Conservation (phyloP, 768 basidiomycete species). For the Boletus rubescentipes region DNA sequence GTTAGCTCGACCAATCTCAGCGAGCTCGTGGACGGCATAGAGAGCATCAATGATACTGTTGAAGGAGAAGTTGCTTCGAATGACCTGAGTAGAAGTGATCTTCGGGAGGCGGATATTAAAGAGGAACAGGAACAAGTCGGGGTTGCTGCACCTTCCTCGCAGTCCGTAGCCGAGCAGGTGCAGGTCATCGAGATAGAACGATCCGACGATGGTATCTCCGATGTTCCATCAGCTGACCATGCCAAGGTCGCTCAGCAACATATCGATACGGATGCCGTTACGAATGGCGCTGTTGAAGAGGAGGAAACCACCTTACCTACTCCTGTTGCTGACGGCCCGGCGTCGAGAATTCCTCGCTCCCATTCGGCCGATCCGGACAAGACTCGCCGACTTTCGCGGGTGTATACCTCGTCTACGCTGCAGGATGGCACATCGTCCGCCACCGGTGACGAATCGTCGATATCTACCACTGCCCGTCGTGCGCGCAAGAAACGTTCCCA, state of each 20-base stretch:
- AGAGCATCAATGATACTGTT: constrained; percentile 30
- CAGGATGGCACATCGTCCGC: constrained; percentile 55
- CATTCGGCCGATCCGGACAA: constrained; percentile 80
- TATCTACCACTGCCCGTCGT: constrained; percentile 52
- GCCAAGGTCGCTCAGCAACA: constrained; percentile 6
- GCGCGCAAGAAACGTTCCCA: constrained; percentile 55
- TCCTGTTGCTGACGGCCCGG: constrained; percentile 37
- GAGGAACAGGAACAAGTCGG: constrained; percentile 30
- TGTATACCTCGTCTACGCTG: constrained; percentile 53
- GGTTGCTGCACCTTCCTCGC: not conserved
- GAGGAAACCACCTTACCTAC: constrained; percentile 35
- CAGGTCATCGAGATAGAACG: constrained; percentile 23
- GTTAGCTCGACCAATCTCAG: constrained; percentile 33
- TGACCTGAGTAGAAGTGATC: constrained; percentile 14
- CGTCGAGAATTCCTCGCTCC: constrained; percentile 64
- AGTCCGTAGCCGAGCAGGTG: constrained; percentile 3
- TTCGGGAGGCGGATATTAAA: constrained; percentile 24
- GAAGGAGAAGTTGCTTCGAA: constrained; percentile 23
- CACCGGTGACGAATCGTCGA: constrained; percentile 70
- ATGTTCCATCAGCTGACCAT: constrained; percentile 10
- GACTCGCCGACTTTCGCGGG: constrained; percentile 55
- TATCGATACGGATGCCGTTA: constrained; percentile 23
- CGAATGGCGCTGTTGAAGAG: constrained; percentile 26
- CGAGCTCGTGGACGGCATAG: constrained; percentile 31
- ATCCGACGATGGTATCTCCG: constrained; percentile 20